A percentile compares a stretch with the other conserved stretches of the same genome.
Evolutionary conservation across 176 grass and related monocot genomes (phyloP).

Genomic region (Elymus sibiricus): DNA sequence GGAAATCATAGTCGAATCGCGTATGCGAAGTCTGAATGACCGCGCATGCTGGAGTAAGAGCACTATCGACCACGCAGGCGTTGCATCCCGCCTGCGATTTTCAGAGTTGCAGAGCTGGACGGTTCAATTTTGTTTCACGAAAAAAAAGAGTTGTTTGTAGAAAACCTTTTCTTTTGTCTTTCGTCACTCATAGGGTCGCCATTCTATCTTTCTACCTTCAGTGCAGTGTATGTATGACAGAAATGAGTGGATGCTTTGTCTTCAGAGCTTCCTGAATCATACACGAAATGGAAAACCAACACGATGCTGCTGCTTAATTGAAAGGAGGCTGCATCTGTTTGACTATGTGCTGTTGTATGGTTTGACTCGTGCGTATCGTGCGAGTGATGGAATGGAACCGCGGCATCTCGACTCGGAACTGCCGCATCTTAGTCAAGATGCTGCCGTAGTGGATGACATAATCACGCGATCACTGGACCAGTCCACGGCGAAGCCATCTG

Average conservation of each 20-base stretch:
- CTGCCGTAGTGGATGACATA: not conserved
- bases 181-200: not conserved
- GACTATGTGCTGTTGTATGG: not conserved
- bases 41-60: not conserved
- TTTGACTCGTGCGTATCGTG: too few species aligned
- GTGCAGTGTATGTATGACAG: not conserved
- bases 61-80: not conserved
- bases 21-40: constrained; percentile 23
- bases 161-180: too few species aligned
- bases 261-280: not conserved
- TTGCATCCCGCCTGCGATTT: not conserved
- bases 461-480: not conserved
- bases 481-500: not conserved
- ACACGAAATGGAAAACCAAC: not conserved
- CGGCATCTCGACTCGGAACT: not conserved
- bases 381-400: not conserved
- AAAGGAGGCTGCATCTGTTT: not conserved
- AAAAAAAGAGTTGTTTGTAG: not conserved
- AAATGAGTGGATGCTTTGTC: not conserved
- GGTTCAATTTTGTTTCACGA: not conserved
- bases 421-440: not conserved
- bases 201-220: not conserved
- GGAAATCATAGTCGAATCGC: constrained; percentile 64
- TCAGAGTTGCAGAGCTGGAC: not conserved
- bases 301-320: not conserved